These are phyloP conservation scores for Sporobolomyces pararoseus DNA, from an alignment of 768 basidiomycete species.

Conservation along the genomic window DNA sequence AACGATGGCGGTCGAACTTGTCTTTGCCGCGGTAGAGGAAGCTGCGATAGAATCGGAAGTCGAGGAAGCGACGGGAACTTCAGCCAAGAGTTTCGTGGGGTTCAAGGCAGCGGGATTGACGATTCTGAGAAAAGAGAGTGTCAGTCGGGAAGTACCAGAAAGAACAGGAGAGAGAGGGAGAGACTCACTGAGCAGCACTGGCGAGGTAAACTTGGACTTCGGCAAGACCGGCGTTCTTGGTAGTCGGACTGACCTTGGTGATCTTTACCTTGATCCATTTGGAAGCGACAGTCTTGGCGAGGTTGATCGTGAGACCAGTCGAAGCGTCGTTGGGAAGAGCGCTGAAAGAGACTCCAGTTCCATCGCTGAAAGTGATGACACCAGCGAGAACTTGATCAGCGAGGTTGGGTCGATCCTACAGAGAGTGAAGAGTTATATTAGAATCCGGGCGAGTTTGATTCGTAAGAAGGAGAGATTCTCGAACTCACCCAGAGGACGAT, in stretches of 20 bases:
- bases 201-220: constrained; percentile 25
- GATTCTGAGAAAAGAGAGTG: too few relatives aligned
- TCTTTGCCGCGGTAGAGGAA: too few relatives aligned
- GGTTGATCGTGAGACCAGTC: constrained; percentile 25
- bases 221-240: constrained; percentile 21
- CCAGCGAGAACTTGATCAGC: constrained; percentile 26
- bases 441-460: too few relatives aligned
- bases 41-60: too few relatives aligned
- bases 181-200: constrained; percentile 10
- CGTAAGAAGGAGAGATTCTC: neutral
- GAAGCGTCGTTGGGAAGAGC: constrained; percentile 15
- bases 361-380: constrained; percentile 27
- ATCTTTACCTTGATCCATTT: constrained; percentile 21
- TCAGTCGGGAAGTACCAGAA: neutral
- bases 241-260: constrained; percentile 8
- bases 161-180: neutral
- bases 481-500: constrained; percentile 32
- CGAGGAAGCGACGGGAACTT: too few relatives aligned
- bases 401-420: constrained; percentile 34
- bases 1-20: too few relatives aligned
- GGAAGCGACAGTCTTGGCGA: constrained; percentile 13
- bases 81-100: too few relatives aligned
- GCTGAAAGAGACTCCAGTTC: constrained; percentile 14
- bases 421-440: neutral
- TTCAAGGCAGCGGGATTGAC: too few relatives aligned